Conservation (phyloP, 2,329 filamentous ascomycete genomes). For the Grosmannia serpens region DNA sequence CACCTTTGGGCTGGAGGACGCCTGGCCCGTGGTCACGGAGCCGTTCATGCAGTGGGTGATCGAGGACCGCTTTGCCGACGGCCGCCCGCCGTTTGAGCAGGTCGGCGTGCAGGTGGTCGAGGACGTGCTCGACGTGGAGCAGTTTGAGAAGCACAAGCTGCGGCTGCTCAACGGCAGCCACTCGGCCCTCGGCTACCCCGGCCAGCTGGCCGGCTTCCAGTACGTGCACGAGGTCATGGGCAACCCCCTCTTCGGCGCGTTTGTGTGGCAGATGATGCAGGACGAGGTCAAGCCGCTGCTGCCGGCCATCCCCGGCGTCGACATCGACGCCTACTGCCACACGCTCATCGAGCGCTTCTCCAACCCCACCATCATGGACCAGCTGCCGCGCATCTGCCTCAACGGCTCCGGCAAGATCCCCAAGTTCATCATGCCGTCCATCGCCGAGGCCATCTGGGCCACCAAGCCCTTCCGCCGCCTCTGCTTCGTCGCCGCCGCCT, state of each 20-base stretch:
- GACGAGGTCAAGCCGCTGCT: conserved; percentile 40
- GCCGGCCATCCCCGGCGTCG: conserved; percentile 35
- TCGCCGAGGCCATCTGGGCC: conserved; percentile 34
- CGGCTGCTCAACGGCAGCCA: conserved; percentile 42
- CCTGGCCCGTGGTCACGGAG: conserved; percentile 43
- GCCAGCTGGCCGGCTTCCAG: conserved; percentile 38
- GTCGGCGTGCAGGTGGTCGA: conserved; percentile 40
- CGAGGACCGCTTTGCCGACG: conserved; percentile 39
- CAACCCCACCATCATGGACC: conserved; percentile 45
- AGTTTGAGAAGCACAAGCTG: conserved; percentile 46
- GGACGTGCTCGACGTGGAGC: conserved; percentile 38
- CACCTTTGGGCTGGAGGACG: conserved; percentile 34
- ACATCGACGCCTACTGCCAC: conserved; percentile 39
- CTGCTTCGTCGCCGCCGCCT: conserved; percentile 34
- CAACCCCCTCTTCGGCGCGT: conserved; percentile 33
- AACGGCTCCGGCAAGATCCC: conserved; percentile 43
- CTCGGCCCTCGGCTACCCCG: conserved; percentile 39
- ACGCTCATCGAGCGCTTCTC: conserved; percentile 43
- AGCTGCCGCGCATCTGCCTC: conserved; percentile 38
- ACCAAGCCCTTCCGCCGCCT: conserved; percentile 33
- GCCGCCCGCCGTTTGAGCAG: conserved; percentile 39
- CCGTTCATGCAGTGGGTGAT: conserved; percentile 46
- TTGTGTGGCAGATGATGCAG: conserved; percentile 44
- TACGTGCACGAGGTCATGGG: conserved; percentile 44
- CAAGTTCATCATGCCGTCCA: conserved; percentile 37